Base-by-base conservation (phyloP, 129 eudicot genomes). In the Gnaphalium uliginosum region DNA sequence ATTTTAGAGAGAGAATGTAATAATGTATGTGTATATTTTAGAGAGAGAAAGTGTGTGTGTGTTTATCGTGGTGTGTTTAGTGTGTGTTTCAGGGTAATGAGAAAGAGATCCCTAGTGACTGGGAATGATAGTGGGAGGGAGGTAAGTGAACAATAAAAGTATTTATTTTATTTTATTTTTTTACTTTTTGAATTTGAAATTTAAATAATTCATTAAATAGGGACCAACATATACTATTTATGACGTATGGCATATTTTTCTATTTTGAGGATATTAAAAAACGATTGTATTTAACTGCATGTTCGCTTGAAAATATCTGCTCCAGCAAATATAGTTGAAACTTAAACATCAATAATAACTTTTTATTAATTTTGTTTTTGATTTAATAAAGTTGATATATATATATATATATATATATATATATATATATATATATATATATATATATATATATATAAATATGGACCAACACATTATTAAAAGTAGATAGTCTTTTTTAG, bases 131-230 rank as follows among this genome's bases (percentile, higher is more conserved):
- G 72, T 60, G 82, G 74, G 75, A 48, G 80, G 66, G 85, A 66
- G 88, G 84, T 79, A 63, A 74, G 74, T 74, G 86, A 78, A 86
- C 69, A 81, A 79, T 61, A 35, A 75, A 59, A 82, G 46, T 35
- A 35, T 17, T 37, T 59, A 48, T 71, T 1, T 67, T n/a, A n/a
- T 59, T 41, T 21, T 56, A 9, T 4, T 19, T n/a, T 8, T 53
- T n/a, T 56, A 56, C 2, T 4, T 19, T 56, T 56, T 56, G 26
- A 19, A 56, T n/a, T 56, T 56, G 10, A 22, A 56, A 56, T n/a
- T 5, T n/a, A 54, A 51, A 51, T 6, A 14, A 46, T 1, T 37
- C 8, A 13, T 50, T 50, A 54, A 5, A 54, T 54, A 54, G 0
- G 11, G 9, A 54, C 60, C 25, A 54, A n/a, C 23, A 54, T 46